Evolutionary conservation across 805 yeast genomes (phyloP), one percentile per base, ranked within the genome.

Genomic region (Candida tibetensis): DNA sequence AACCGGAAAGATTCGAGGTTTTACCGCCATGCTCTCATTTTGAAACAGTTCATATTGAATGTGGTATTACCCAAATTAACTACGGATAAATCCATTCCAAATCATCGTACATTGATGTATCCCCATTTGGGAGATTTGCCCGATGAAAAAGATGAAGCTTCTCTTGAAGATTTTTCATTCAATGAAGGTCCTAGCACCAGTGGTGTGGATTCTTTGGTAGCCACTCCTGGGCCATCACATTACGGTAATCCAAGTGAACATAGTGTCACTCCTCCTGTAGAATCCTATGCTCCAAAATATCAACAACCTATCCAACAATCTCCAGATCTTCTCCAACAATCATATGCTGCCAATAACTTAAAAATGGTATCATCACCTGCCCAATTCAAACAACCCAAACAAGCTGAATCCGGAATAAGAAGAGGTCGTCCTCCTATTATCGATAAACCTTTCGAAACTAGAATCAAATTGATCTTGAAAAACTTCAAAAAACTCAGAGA

Each of bases 351-450:
- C 12, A 8, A 28, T 17, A 35, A 22, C 13, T 5, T 22, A 27
- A 28, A 13, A 16, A 34, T 17, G 17, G 29, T 28, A 14, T 31
- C 23, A 15, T 18, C 48, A 7, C 34, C 42, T 5, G 34, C 41
- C 14, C 30, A 34, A 2, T 28, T 37, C 22, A 33, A 40, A 13
- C 28, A 22, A 8, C 35, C 47, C 4, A 32, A 26, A 15, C 46
- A 48, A 34, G 43, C 49, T 17, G 68, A 62, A 32, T 56, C 62
- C 17, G 82, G 87, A 49, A 75, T 78, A 22, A 82, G 86, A 59
- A 74, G 95, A 53, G 95, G 95, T 14, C 74, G 95, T 51, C 96
- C 96, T 4, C 95, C 96, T 2, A 83, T 87, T 40, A 87, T 88
- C 34, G 95, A 86, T 58, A 83, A 81, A 55, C 95, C 95, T 4